Percentiles rank a stretch among this genome's conserved stretches.
phyloP scores from a whole-genome alignment of 371 early-diverging fungal species.

The Lichtheimia ramosa region DNA sequence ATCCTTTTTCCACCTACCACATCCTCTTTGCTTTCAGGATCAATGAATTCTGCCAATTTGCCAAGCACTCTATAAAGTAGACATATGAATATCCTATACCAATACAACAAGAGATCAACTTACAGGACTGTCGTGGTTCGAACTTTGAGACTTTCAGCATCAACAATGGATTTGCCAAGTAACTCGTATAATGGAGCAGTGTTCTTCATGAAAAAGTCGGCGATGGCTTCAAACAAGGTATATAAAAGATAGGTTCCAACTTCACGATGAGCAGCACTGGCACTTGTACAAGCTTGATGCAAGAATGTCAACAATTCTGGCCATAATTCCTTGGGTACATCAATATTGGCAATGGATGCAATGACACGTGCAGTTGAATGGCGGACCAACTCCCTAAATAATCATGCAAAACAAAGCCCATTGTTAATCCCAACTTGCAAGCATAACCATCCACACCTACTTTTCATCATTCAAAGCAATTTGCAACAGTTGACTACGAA shows the following conservation, averaged over 20 bases:
- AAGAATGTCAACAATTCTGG: constrained; percentile 75
- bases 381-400: constrained; percentile 66
- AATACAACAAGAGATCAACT: constrained; percentile 19
- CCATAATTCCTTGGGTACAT: constrained; percentile 80
- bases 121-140: constrained; percentile 76
- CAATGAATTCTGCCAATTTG: constrained; percentile 83
- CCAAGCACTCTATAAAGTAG: constrained; percentile 62
- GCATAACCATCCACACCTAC: constrained; percentile 31
- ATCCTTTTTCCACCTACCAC: constrained; percentile 44
- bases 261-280: constrained; percentile 77
- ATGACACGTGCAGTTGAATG: constrained; percentile 85
- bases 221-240: constrained; percentile 81
- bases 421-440: not conserved
- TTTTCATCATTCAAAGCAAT: constrained; percentile 71
- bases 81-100: not conserved
- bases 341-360: constrained; percentile 82
- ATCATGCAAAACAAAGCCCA: not conserved
- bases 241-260: constrained; percentile 83
- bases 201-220: constrained; percentile 70
- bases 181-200: constrained; percentile 68
- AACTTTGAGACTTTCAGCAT: constrained; percentile 82
- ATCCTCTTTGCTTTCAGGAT: constrained; percentile 64
- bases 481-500: constrained; percentile 68
- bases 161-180: constrained; percentile 72
- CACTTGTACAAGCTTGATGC: constrained; percentile 72